phyloP scores from a whole-genome alignment of 73 alveolate genomes.

The Blepharisma japonicum region DNA sequence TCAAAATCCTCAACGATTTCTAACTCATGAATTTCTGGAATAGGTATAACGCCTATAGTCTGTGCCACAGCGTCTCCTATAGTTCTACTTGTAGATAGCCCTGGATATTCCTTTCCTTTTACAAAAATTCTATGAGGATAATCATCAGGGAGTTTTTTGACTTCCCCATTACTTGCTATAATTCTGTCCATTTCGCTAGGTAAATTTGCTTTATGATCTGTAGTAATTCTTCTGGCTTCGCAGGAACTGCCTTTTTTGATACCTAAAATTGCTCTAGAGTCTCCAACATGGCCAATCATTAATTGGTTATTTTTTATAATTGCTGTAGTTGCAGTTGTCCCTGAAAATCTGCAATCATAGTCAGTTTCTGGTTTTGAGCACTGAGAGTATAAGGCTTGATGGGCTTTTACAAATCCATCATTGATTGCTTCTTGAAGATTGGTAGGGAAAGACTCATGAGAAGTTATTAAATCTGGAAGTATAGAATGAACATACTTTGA shows the following conservation, averaged over 20 bases:
- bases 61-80: constrained; percentile 80
- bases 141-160: constrained; percentile 49
- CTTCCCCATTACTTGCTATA: constrained; percentile 49
- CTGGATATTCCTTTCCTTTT: constrained; percentile 81
- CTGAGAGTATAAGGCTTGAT: too few relatives aligned
- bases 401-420: too few relatives aligned
- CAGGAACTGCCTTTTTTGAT: background rate
- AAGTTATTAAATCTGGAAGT: background rate
- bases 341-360: background rate
- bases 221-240: constrained; percentile 38
- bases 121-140: constrained; percentile 79
- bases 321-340: background rate
- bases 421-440: too few relatives aligned
- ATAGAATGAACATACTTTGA: background rate
- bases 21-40: constrained; percentile 37
- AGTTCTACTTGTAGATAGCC: constrained; percentile 83
- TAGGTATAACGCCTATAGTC: constrained; percentile 73
- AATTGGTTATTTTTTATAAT: background rate
- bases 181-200: constrained; percentile 64
- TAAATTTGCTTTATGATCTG: constrained; percentile 60
- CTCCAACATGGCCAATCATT: constrained; percentile 56
- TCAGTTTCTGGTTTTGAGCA: too few relatives aligned
- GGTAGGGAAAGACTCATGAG: too few relatives aligned
- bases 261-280: constrained; percentile 47
- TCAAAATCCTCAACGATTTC: background rate